Percentiles rank a stretch among this genome's conserved stretches.
Conservation (phyloP, 176 grass and related monocot genomes). For the Oryza glumipatula region DNA sequence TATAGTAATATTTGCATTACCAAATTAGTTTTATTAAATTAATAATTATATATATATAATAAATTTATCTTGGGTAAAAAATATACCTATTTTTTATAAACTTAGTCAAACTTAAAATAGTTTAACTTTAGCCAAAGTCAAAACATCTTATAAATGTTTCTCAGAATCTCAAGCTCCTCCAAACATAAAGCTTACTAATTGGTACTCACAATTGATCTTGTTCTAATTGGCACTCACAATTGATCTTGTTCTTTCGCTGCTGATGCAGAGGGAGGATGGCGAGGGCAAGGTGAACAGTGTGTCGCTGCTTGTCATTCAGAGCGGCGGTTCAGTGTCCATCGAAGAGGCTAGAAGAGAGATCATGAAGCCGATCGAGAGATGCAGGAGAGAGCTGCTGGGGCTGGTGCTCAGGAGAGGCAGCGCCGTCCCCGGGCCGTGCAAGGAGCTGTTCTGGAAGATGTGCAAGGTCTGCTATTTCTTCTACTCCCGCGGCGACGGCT, state of each 20-base stretch:
- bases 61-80: too few species aligned
- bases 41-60: too few species aligned
- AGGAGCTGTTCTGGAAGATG: conserved; percentile 85
- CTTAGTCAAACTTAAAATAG: too few species aligned
- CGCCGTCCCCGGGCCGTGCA: conserved; percentile 53
- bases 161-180: too few species aligned
- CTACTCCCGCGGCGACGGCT: conserved; percentile 65
- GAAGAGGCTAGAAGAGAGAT: conserved; percentile 37
- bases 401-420: conserved; percentile 47
- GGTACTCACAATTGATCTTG: too few species aligned
- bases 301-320: conserved; percentile 25
- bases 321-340: conserved; percentile 30
- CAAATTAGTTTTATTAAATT: too few species aligned
- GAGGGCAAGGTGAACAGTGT: conserved; percentile 61
- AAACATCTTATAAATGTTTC: too few species aligned
- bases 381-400: conserved; percentile 46
- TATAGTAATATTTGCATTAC: too few species aligned
- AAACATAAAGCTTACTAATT: too few species aligned
- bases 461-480: conserved; percentile 70
- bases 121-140: too few species aligned
- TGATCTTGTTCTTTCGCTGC: neutral
- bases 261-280: conserved; percentile 51
- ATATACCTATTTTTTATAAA: too few species aligned
- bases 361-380: conserved; percentile 10
- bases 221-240: too few species aligned